Percentiles rank a stretch among this genome's conserved stretches.
These are phyloP conservation scores for Termitomyces sp. DNA, from an alignment of 768 basidiomycete species.

Conservation along the genomic window DNA sequence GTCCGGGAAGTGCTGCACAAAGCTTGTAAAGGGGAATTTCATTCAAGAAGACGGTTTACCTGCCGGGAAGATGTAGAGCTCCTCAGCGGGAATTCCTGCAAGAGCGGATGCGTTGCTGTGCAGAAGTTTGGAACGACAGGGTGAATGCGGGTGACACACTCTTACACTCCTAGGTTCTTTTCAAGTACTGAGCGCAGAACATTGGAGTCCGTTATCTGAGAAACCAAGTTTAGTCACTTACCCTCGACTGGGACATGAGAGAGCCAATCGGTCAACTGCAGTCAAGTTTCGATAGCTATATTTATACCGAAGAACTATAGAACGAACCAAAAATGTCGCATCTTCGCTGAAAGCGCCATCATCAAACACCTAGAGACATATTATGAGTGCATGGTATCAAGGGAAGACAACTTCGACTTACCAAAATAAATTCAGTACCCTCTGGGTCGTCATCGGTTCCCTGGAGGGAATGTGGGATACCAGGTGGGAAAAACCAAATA, in stretches of 20 bases:
- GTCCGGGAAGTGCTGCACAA: conserved; percentile 26
- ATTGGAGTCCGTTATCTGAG: not conserved
- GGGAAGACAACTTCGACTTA: conserved; percentile 13
- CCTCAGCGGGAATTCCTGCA: conserved; percentile 34
- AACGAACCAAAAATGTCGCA: conserved; percentile 40
- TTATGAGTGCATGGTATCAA: not conserved
- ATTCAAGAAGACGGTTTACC: conserved; percentile 18
- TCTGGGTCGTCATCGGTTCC: conserved; percentile 37
- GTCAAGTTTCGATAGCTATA: not conserved
- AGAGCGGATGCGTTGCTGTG: conserved; percentile 29
- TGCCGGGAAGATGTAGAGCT: conserved; percentile 50
- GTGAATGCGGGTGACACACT: not conserved
- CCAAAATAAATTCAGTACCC: conserved; percentile 49
- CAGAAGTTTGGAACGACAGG: not conserved
- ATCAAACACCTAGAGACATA: conserved; percentile 37
- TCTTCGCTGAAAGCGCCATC: conserved; percentile 48
- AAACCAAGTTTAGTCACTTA: conserved; percentile 1
- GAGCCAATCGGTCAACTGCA: conserved; percentile 48
- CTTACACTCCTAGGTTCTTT: conserved; percentile 42
- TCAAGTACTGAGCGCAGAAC: conserved; percentile 29
- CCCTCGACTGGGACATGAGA: conserved; percentile 48
- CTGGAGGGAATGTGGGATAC: conserved; percentile 51
- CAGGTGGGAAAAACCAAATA: conserved; percentile 54
- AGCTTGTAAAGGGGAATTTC: not conserved
- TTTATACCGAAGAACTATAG: not conserved